Evolutionary conservation across 495 filamentous ascomycete species (phyloP).

Genomic region (Sabuloglossum arenarium): DNA sequence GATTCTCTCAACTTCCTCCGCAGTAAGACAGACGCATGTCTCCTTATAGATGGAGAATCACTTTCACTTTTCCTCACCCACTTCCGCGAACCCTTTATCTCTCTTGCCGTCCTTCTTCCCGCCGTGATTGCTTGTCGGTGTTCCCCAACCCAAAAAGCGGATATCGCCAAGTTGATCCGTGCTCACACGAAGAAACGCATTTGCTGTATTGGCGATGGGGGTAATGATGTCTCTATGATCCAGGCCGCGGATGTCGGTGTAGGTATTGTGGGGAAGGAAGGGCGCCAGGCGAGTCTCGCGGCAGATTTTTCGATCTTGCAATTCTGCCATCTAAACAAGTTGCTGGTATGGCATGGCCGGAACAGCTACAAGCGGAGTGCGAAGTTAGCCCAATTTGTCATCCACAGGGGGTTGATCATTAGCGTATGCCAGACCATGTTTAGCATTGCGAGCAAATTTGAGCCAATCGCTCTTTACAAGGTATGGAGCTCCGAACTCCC

Average conservation of each 20-base stretch:
- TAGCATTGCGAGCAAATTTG: slow-evolving; percentile 74
- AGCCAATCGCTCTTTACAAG: slow-evolving; percentile 83
- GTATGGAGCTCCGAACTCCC: slow-evolving; percentile 13
- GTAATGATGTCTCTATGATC: slow-evolving; percentile 99
- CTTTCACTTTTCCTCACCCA: slow-evolving; percentile 63
- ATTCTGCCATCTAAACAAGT: slow-evolving; percentile 89
- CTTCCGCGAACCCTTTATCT: slow-evolving; percentile 69
- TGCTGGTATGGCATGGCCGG: slow-evolving; percentile 93
- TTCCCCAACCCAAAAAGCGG: slow-evolving; percentile 92
- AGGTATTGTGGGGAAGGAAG: slow-evolving; percentile 96
- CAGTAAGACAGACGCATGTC: slow-evolving; percentile 66
- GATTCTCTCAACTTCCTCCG: slow-evolving; percentile 75
- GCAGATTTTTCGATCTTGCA: slow-evolving; percentile 92
- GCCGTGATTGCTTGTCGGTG: slow-evolving; percentile 93
- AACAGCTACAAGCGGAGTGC: slow-evolving; percentile 92
- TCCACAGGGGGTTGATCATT: slow-evolving; percentile 91
- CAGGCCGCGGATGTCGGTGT: slow-evolving; percentile 95
- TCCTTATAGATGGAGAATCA: slow-evolving; percentile 90
- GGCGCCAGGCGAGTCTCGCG: slow-evolving; percentile 79
- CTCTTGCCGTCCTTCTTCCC: slow-evolving; percentile 67
- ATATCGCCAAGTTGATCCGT: slow-evolving; percentile 78
- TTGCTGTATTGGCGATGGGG: slow-evolving; percentile 91
- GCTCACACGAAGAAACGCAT: slow-evolving; percentile 81
- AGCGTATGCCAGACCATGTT: slow-evolving; percentile 93
- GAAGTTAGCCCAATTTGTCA: slow-evolving; percentile 95